Conservation (phyloP, 805 yeast genomes). For the Monosporozyma yasuniensis region DNA sequence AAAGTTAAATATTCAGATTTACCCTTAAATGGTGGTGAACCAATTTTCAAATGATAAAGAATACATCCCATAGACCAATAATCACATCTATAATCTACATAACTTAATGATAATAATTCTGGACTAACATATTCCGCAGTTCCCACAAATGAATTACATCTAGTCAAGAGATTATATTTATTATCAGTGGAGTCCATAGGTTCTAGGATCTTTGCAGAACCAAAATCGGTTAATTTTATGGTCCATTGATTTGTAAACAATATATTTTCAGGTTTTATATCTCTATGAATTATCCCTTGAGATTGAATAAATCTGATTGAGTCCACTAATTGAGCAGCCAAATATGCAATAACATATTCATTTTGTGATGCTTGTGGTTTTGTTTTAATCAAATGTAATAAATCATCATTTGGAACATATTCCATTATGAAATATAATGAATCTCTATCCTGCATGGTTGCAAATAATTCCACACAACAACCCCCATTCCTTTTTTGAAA, state of each 20-base stretch:
- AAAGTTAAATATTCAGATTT: slow-evolving; percentile 73
- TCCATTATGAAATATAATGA: slow-evolving; percentile 68
- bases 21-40: slow-evolving; percentile 80
- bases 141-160: slow-evolving; percentile 54
- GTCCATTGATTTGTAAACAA: slow-evolving; percentile 77
- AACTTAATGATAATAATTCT: slow-evolving; percentile 48
- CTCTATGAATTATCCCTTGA: slow-evolving; percentile 44
- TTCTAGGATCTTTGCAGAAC: slow-evolving; percentile 76
- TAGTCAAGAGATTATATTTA: slow-evolving; percentile 57
- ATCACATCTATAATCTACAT: slow-evolving; percentile 86
- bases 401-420: slow-evolving; percentile 72
- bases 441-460: slow-evolving; percentile 70
- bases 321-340: slow-evolving; percentile 64
- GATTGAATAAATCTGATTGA: slow-evolving; percentile 83
- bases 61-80: slow-evolving; percentile 98
- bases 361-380: slow-evolving; percentile 47
- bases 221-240: slow-evolving; percentile 88
- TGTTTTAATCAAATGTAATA: slow-evolving; percentile 55
- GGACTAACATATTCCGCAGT: slow-evolving; percentile 63
- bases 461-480: slow-evolving; percentile 49
- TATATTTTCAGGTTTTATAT: background rate
- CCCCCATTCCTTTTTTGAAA: slow-evolving; percentile 23
- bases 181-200: slow-evolving; percentile 12
- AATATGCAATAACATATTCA: slow-evolving; percentile 59
- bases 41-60: slow-evolving; percentile 88